These are phyloP conservation scores for Lantana camara DNA, from an alignment of 257 asterid species.

Conservation along the genomic window DNA sequence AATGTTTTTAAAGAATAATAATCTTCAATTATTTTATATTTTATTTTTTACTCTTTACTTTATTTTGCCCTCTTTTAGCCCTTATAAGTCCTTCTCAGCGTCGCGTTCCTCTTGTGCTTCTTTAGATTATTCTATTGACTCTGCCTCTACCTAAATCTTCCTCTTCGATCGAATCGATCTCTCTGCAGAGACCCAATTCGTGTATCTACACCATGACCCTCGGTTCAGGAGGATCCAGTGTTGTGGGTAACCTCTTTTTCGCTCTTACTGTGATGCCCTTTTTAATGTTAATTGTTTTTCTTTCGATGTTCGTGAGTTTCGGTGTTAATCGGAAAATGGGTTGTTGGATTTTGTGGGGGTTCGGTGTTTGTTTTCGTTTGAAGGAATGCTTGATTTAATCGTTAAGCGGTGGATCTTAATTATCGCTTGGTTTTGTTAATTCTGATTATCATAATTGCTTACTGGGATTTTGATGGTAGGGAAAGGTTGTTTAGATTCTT, in stretches of 20 bases:
- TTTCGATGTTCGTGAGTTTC: not conserved
- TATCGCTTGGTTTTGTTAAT: not conserved
- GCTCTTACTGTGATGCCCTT: not conserved
- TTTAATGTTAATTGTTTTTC: not conserved
- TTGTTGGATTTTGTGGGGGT: constrained; percentile 14
- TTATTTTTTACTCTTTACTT: not conserved
- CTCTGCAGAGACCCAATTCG: constrained; percentile 22
- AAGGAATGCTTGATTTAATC: not conserved
- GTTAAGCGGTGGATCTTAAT: constrained; percentile 22
- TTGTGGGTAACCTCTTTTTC: constrained; percentile 55
- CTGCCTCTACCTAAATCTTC: constrained; percentile 13
- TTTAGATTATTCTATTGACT: constrained; percentile 20
- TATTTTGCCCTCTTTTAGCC: not conserved
- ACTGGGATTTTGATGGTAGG: not conserved
- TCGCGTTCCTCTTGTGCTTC: constrained; percentile 27
- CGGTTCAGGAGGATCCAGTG: constrained; percentile 87
- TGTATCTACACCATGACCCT: constrained; percentile 50
- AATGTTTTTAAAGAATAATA: no score
- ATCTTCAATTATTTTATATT: constrained; percentile 18
- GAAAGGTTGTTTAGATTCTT: not conserved
- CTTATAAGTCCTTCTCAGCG: constrained; percentile 21
- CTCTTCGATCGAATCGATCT: constrained; percentile 41
- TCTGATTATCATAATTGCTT: not conserved
- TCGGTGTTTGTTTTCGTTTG: not conserved
- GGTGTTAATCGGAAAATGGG: constrained; percentile 20